Conservation (phyloP, 139 green algal species). For the Gonium pectorale region DNA sequence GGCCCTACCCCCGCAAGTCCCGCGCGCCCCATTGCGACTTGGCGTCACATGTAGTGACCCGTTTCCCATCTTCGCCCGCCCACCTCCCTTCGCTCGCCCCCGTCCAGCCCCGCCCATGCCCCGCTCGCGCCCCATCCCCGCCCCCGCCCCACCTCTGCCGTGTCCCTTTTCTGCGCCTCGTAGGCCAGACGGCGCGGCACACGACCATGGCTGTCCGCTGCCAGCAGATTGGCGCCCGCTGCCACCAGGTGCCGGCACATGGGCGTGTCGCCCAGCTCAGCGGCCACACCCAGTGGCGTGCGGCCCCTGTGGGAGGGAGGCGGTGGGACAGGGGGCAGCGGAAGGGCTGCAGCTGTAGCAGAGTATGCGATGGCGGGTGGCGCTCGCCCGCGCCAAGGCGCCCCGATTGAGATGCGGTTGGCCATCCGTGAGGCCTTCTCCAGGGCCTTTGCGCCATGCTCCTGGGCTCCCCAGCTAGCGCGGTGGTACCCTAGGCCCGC, state of each 20-base stretch:
- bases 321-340: neutral
- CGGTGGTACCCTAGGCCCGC: too few relatives aligned
- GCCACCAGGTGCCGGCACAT: conserved; percentile 47
- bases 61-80: neutral
- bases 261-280: conserved; percentile 13
- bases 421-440: too few relatives aligned
- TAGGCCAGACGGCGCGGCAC: conserved; percentile 53
- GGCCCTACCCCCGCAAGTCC: too few relatives aligned
- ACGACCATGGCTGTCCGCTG: conserved; percentile 21
- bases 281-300: conserved; percentile 45
- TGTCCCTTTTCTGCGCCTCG: conserved; percentile 26
- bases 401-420: too few relatives aligned
- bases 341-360: neutral
- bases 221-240: conserved; percentile 27
- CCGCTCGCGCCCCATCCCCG: too few relatives aligned
- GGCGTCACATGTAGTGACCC: too few relatives aligned
- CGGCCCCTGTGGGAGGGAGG: conserved; percentile 25
- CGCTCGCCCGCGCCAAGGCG: too few relatives aligned
- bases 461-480: too few relatives aligned
- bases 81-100: neutral
- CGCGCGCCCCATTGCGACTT: too few relatives aligned
- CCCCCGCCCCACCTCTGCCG: conserved; percentile 15
- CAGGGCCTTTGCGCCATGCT: too few relatives aligned
- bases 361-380: too few relatives aligned
- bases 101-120: neutral